These are phyloP conservation scores for Yarrowia yakushimensis DNA, from an alignment of 805 yeast genomes.

Conservation along the genomic window DNA sequence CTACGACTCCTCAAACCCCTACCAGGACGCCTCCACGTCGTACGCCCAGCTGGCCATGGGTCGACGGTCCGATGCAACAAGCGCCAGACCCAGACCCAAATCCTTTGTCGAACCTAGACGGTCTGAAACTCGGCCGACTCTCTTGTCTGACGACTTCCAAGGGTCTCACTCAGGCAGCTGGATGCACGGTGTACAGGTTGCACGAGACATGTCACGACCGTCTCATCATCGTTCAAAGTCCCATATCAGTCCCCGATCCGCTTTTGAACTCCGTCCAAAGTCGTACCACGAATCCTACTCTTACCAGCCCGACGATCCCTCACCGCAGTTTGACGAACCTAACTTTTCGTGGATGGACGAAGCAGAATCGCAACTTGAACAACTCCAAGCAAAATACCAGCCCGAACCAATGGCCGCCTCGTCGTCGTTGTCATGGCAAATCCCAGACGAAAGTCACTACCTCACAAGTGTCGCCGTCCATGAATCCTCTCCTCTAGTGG, in stretches of 20 bases:
- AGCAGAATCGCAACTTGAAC: neutral
- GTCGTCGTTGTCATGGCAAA: slow-evolving; percentile 38
- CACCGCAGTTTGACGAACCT: slow-evolving; percentile 13
- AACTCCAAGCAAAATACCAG: neutral
- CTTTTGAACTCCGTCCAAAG: neutral
- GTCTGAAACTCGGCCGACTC: neutral
- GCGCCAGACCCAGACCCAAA: slow-evolving; percentile 1
- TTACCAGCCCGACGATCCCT: neutral
- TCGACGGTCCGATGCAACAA: neutral
- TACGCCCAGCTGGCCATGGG: slow-evolving; percentile 1
- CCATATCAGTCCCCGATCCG: neutral
- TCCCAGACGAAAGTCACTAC: slow-evolving; percentile 39
- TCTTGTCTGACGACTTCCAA: neutral
- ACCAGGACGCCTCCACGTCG: neutral
- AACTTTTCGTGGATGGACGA: slow-evolving; percentile 16
- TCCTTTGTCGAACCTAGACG: neutral
- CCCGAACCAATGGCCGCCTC: slow-evolving; percentile 20
- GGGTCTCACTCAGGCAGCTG: slow-evolving; percentile 1
- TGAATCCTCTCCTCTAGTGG: slow-evolving; percentile 44
- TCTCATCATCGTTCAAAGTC: slow-evolving; percentile 13
- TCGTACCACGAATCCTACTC: neutral
- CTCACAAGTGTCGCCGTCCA: slow-evolving; percentile 40
- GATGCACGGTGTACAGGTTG: neutral
- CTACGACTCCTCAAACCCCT: slow-evolving; percentile 13
- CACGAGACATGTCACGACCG: neutral